Conservation (phyloP, 805 yeast genomes). For the Spathaspora gorwiae region DNA sequence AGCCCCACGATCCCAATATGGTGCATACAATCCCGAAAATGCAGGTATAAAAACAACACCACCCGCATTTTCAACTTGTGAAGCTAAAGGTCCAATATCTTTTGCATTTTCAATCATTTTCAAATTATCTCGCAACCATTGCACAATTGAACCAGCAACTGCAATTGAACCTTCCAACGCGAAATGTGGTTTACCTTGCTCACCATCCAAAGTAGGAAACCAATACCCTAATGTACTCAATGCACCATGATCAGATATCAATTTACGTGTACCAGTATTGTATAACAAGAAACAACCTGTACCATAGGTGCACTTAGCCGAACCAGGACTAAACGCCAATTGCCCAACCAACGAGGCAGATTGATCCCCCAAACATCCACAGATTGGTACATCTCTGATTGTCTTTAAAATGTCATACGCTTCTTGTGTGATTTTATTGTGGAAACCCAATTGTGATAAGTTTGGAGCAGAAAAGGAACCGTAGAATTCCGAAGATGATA, state of each 20-base stretch:
- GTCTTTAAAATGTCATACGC: slow-evolving; percentile 47
- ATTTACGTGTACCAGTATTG: slow-evolving; percentile 74
- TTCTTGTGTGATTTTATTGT: slow-evolving; percentile 46
- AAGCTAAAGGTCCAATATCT: slow-evolving; percentile 88
- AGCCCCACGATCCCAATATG: slow-evolving; percentile 92
- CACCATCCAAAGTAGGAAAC: slow-evolving; percentile 62
- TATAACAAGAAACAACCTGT: slow-evolving; percentile 90
- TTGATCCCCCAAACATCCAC: slow-evolving; percentile 94
- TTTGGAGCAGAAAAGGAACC: slow-evolving; percentile 68
- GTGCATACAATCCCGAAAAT: slow-evolving; percentile 89
- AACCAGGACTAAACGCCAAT: slow-evolving; percentile 75
- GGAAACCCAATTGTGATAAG: slow-evolving; percentile 47
- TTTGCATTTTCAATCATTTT: slow-evolving; percentile 74
- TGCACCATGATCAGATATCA: slow-evolving; percentile 74
- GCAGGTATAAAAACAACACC: slow-evolving; percentile 96
- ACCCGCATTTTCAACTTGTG: slow-evolving; percentile 73
- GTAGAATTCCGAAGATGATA: slow-evolving; percentile 71
- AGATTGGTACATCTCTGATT: slow-evolving; percentile 64
- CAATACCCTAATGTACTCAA: slow-evolving; percentile 88
- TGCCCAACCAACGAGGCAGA: slow-evolving; percentile 92
- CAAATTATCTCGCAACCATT: slow-evolving; percentile 90
- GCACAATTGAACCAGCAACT: slow-evolving; percentile 91
- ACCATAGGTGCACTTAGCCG: slow-evolving; percentile 94
- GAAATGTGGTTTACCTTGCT: slow-evolving; percentile 60
- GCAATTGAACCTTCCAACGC: slow-evolving; percentile 96